Conservation (phyloP, 2,329 filamentous ascomycete species). For the Stachybotrys chartarum region DNA sequence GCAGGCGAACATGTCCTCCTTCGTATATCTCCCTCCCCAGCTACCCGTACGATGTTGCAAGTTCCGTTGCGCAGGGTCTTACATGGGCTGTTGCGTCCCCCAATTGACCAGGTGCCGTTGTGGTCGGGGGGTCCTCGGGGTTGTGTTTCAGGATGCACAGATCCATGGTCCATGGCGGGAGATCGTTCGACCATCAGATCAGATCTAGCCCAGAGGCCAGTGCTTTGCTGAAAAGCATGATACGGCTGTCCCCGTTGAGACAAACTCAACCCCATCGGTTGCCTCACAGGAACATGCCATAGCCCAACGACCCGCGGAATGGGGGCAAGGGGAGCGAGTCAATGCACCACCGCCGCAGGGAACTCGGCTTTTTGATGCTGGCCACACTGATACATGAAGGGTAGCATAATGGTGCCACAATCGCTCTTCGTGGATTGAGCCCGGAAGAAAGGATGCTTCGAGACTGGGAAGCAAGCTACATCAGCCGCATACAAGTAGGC, state of each 20-base stretch:
- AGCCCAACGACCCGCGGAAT: neutral
- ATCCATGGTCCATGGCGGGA: neutral
- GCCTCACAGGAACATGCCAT: neutral
- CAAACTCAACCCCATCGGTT: neutral
- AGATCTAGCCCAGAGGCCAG: neutral
- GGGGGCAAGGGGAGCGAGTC: neutral
- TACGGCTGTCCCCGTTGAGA: neutral
- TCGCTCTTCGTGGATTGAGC: too few relatives aligned
- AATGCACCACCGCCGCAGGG: neutral
- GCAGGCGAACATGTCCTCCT: too few relatives aligned
- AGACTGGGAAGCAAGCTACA: neutral
- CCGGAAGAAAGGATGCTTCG: neutral
- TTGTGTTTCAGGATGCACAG: neutral
- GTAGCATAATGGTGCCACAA: neutral
- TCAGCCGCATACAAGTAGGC: neutral
- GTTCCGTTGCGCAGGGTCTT: neutral
- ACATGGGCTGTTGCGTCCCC: neutral
- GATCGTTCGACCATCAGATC: neutral
- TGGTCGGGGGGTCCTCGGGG: neutral
- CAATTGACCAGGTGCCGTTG: neutral
- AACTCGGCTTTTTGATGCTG: neutral
- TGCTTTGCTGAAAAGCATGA: neutral
- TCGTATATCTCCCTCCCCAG: too few relatives aligned
- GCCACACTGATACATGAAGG: neutral
- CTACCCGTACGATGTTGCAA: neutral